Evolutionary conservation across 306 rosid species (phyloP), one percentile per base, ranked within the genome.

Genomic region (Corylus avellana): DNA sequence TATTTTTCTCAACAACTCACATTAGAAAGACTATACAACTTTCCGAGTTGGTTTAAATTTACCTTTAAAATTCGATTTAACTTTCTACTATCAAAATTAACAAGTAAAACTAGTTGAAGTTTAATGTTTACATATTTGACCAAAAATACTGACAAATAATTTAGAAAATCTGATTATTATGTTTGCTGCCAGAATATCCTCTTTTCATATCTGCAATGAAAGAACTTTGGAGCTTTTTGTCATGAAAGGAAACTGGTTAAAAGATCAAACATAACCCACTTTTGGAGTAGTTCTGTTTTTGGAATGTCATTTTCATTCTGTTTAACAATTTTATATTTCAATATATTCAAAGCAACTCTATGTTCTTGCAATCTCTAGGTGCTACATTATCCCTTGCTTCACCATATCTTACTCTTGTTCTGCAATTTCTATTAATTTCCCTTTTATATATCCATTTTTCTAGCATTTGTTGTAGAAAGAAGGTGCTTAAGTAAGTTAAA

Each of bases 301-400:
- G 17, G 14, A 61, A 61, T 25, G 39, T 27, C 35, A 27, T 27
- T 27, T 12, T 22, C 37, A 10, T 27, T 61, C 67, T 61, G 68
- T 61, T 27, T 9, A 12, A 61, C 68, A 61, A 57, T 59, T 59
- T 11, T 61, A 61, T 27, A 61, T 29, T 27, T 61, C 27, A 29
- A 12, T 61, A 4, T 61, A 50, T 61, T 63, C 54, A 47, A 67
- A 29, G 77, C 82, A 54, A 49, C 76, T 27, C 81, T 67, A 76
- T 84, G 81, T 80, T 73, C 71, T 84, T 51, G 63, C 58, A 66
- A 42, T 53, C 49, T 58, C 81, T 84, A 84, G 68, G 68, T 62
- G 39, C 68, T 3, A 76, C 58, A 37, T 6, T 5, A 5, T 55
- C 62, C 76, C 61, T 29, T 29, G 63, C 78, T 51, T 70, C 81